phyloP scores from a whole-genome alignment of 2,329 filamentous ascomycete species.

The Zasmidium angulare region DNA sequence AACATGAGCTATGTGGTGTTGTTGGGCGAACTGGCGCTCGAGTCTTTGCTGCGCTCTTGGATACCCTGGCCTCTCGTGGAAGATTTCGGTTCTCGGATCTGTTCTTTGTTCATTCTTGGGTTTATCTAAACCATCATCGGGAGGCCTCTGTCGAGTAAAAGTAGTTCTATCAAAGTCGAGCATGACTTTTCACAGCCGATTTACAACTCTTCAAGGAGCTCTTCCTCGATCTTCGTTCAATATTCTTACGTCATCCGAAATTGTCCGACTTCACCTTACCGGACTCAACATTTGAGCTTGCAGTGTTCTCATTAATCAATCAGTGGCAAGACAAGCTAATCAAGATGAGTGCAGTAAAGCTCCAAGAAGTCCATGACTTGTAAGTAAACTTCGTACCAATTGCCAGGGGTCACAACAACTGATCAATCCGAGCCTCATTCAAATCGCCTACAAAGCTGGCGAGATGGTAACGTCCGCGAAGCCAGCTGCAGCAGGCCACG shows the following conservation, averaged over 20 bases:
- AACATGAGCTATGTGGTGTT: background rate
- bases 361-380: conserved; percentile 50
- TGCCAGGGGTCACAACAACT: background rate
- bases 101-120: background rate
- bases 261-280: background rate
- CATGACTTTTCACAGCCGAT: background rate
- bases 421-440: background rate
- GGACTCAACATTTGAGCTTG: background rate
- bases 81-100: background rate
- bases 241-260: background rate
- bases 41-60: conserved; percentile 1
- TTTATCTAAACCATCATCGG: background rate
- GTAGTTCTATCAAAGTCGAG: background rate
- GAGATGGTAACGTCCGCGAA: conserved; percentile 47
- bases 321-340: background rate
- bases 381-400: background rate
- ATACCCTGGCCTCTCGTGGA: background rate
- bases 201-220: too few relatives aligned
- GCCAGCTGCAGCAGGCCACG: conserved; percentile 42
- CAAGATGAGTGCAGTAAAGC: conserved; percentile 33
- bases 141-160: conserved; percentile 1
- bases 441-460: conserved; percentile 46
- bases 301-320: background rate
- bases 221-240: too few relatives aligned
- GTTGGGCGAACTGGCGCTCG: background rate